Evolutionary conservation across 345 rosid species (phyloP).

Genomic region (Tarenaya hassleriana): DNA sequence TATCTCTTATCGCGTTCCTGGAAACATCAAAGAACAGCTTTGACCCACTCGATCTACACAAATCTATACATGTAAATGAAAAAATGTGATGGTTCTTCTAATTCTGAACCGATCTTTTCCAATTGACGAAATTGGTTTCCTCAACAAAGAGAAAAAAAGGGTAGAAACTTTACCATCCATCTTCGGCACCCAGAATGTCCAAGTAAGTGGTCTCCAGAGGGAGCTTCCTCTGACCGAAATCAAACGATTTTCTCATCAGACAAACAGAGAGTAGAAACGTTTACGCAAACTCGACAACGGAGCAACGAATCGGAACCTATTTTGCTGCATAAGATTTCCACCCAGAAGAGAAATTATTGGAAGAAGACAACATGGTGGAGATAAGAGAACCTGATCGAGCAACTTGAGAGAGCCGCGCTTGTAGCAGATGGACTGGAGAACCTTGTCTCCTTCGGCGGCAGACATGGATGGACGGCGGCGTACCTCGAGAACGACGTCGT

Average conservation of each 20-base stretch:
- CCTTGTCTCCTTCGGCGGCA: constrained; percentile 24
- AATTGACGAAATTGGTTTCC: too few species aligned
- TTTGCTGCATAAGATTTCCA: neutral
- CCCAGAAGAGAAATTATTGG: neutral
- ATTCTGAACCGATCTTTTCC: too few species aligned
- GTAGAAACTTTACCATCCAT: constrained; percentile 61
- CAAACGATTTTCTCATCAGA: neutral
- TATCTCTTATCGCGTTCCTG: constrained; percentile 83
- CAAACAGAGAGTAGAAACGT: neutral
- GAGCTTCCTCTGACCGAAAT: constrained; percentile 65
- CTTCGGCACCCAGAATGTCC: constrained; percentile 49
- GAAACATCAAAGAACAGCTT: constrained; percentile 10
- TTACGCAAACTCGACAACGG: too few species aligned
- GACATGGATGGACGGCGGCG: constrained; percentile 23
- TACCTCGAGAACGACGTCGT: constrained; percentile 9
- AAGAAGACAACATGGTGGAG: neutral
- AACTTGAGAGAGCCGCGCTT: constrained; percentile 31
- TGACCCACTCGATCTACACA: too few species aligned
- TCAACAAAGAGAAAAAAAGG: neutral
- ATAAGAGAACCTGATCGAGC: constrained; percentile 28
- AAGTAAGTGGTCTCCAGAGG: constrained; percentile 65
- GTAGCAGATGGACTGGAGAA: constrained; percentile 33
- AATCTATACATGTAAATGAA: too few species aligned
- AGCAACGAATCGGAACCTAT: neutral
- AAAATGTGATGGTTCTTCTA: too few species aligned